A percentile compares a stretch with the other conserved stretches of the same genome.
These are phyloP conservation scores for Acacia confusa DNA, from an alignment of 306 rosid species.

Conservation along the genomic window DNA sequence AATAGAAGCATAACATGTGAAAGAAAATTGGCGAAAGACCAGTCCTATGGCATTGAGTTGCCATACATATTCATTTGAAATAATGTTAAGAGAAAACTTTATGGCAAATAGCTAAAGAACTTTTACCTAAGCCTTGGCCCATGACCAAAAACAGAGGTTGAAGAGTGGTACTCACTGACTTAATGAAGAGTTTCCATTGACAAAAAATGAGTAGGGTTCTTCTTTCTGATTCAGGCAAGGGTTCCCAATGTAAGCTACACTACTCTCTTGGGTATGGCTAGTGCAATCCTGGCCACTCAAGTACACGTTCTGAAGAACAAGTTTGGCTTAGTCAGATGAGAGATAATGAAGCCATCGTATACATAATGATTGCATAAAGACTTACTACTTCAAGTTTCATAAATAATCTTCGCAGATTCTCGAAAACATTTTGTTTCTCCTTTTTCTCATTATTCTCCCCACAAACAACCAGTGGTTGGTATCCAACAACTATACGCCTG, in stretches of 20 bases:
- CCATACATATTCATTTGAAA: not conserved
- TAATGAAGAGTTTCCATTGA: constrained; percentile 33
- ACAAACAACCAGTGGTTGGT: constrained; percentile 45
- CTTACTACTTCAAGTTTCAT: constrained; percentile 55
- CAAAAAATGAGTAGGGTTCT: constrained; percentile 32
- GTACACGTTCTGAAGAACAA: constrained; percentile 50
- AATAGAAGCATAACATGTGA: not conserved
- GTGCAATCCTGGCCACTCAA: constrained; percentile 54
- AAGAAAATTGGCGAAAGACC: not conserved
- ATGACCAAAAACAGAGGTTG: not conserved
- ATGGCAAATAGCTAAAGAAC: not conserved
- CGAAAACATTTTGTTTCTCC: constrained; percentile 31
- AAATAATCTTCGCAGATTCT: constrained; percentile 36
- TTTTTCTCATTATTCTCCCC: constrained; percentile 33
- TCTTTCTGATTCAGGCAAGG: constrained; percentile 30
- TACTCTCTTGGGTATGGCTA: constrained; percentile 19
- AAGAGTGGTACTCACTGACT: constrained; percentile 33
- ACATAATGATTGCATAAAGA: not conserved
- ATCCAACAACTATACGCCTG: constrained; percentile 59
- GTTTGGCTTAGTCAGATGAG: not conserved
- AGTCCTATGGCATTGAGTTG: not conserved
- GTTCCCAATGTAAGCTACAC: constrained; percentile 46
- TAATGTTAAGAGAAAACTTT: not conserved
- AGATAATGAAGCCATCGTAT: not conserved
- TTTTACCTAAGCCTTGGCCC: not conserved